Base-by-base conservation (phyloP, 108 stramenopile genomes). In the Conticribra guillardii region DNA sequence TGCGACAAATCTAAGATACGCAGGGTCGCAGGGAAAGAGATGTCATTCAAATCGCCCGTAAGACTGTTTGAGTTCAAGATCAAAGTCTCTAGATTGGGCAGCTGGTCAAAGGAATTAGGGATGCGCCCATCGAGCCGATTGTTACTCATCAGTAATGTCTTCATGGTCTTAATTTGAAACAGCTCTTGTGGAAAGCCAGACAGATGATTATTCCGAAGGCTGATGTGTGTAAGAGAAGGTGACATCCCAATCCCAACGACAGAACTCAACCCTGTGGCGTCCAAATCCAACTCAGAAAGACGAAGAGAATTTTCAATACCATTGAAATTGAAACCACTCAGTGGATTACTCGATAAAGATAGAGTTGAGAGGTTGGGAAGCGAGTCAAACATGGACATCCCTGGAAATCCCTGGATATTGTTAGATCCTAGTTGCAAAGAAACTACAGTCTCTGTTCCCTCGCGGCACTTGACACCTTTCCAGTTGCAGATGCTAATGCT, bases 121-220 rank as follows among this genome's bases (percentile, higher is more conserved):
- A 67, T 67, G 3, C 32, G 54, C 5, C 69, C 69, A 32, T 41
- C 21, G 3, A 69, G 28, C 59, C 63, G 16, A 30, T 76, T 76
- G 54, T 76, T 68, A 47, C 69, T 60, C 3, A 76, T 33, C 17
- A 63, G 62, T 27, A 76, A 51, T 14, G 30, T 57, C 24, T 63
- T 71, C 19, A 76, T 60, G 1, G 75, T 63, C 41, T 61, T 53
- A 3, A 76, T 19, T 58, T 71, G 24, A 29, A 64, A 64, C 1
- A 76, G 51, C 34, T 71, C 69, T 4, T 5, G 3, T 19, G 74
- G 47, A 47, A 75, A 56, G 21, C 87, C 87, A 22, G 54, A 46
- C 7, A 81, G 32, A 27, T 31, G 24, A 45, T 81, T 81, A 46
- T 67, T 76, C 14, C 80, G 53, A 15, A 76, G 37, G 21, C 62